Conservation (phyloP, 225 moss, liverwort and hornwort genomes). For the Bryoerythrophyllum caledonicum region DNA sequence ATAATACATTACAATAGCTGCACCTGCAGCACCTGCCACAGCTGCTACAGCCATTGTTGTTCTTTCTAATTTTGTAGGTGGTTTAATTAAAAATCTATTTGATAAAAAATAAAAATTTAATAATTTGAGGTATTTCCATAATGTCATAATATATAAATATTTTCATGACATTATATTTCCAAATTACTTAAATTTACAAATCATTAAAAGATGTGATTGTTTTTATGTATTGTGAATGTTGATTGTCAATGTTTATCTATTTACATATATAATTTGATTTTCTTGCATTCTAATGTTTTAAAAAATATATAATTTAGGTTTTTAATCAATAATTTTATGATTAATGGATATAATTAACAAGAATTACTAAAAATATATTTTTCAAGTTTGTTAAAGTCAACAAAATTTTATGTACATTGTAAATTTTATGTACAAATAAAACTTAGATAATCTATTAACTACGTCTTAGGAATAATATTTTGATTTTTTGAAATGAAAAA, state of each 20-base stretch:
- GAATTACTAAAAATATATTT: rapidly evolving
- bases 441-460: too few species aligned
- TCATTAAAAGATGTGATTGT: rapidly evolving
- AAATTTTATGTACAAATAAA: rapidly evolving
- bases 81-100: slow-evolving; percentile 20
- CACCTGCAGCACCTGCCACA: slow-evolving; percentile 87
- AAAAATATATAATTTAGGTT: rapidly evolving
- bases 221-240: rapidly evolving
- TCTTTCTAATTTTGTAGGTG: slow-evolving; percentile 29
- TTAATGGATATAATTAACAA: rapidly evolving
- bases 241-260: background rate
- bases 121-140: slow-evolving; percentile 26
- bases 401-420: background rate
- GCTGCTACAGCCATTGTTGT: slow-evolving; percentile 77
- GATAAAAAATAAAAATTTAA: slow-evolving; percentile 15
- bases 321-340: background rate
- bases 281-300: rapidly evolving
- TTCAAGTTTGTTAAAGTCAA: rapidly evolving
- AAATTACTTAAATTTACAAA: rapidly evolving
- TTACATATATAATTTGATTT: background rate
- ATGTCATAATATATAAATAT: background rate
- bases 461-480: background rate
- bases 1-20: slow-evolving; percentile 87
- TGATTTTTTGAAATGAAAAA: rapidly evolving
- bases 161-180: background rate